These are phyloP conservation scores for Paxillus rubicundulus DNA, from an alignment of 768 basidiomycete genomes.

Conservation along the genomic window DNA sequence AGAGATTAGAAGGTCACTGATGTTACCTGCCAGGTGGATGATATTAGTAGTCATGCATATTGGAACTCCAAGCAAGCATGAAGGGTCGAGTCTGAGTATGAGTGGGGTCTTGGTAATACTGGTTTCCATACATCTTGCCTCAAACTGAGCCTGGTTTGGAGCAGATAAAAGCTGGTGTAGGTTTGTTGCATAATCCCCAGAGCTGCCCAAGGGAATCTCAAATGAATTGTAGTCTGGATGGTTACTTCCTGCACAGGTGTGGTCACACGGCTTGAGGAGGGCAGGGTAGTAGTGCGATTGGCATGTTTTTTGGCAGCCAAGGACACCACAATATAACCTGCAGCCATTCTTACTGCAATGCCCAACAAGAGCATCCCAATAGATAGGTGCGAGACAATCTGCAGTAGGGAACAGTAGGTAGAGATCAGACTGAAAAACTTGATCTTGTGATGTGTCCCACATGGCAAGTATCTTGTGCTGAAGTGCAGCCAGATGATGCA, in stretches of 20 bases:
- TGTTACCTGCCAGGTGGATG: conserved; percentile 38
- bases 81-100: conserved; percentile 28
- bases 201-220: no score
- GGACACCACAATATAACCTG: conserved; percentile 25
- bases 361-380: conserved; percentile 32
- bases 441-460: no score
- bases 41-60: conserved; percentile 34
- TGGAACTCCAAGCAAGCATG: conserved; percentile 27
- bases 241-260: no score
- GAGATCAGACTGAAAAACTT: not conserved
- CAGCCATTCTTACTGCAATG: conserved; percentile 34
- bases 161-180: not conserved
- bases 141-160: conserved; percentile 20
- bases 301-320: conserved; percentile 25
- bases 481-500: no score
- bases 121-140: conserved; percentile 22
- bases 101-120: conserved; percentile 36
- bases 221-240: no score
- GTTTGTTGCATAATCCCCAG: not conserved
- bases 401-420: conserved; percentile 26
- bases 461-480: no score
- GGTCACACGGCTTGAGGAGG: not conserved
- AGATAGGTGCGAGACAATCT: conserved; percentile 9
- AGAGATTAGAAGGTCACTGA: conserved; percentile 14
- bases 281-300: conserved; percentile 33